These are phyloP conservation scores for Talaromyces ruber DNA, from an alignment of 495 filamentous ascomycete genomes.

Conservation along the genomic window DNA sequence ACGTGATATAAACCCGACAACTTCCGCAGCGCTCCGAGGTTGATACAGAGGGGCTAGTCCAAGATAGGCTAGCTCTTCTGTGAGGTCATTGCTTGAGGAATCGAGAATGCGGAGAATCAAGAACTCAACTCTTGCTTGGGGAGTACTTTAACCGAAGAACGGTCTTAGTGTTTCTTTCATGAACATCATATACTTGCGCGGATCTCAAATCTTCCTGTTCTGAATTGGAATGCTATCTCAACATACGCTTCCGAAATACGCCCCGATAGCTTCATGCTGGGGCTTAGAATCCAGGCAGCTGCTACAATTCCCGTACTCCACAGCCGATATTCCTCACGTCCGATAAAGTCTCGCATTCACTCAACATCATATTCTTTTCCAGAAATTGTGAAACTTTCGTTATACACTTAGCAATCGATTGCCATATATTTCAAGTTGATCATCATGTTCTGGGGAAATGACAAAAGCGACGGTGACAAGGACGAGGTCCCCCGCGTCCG, in stretches of 20 bases:
- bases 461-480: constrained; percentile 2
- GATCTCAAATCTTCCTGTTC: background rate
- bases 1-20: background rate
- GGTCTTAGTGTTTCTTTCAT: background rate
- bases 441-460: constrained; percentile 28
- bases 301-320: background rate
- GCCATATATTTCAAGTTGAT: background rate
- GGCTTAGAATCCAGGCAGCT: background rate
- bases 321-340: background rate
- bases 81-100: constrained; percentile 8
- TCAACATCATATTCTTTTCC: background rate
- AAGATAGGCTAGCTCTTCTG: background rate
- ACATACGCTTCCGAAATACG: background rate
- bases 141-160: background rate
- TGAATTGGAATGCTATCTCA: background rate
- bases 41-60: background rate
- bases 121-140: background rate
- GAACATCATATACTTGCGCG: background rate
- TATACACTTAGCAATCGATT: background rate
- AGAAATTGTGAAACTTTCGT: background rate
- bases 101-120: constrained; percentile 11
- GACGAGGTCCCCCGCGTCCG: constrained; percentile 10
- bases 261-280: background rate
- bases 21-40: constrained; percentile 1
- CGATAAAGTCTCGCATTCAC: background rate